A percentile compares a stretch with the other conserved stretches of the same genome.
phyloP scores from a whole-genome alignment of 306 rosid genomes.

The Citrullus amarus region DNA sequence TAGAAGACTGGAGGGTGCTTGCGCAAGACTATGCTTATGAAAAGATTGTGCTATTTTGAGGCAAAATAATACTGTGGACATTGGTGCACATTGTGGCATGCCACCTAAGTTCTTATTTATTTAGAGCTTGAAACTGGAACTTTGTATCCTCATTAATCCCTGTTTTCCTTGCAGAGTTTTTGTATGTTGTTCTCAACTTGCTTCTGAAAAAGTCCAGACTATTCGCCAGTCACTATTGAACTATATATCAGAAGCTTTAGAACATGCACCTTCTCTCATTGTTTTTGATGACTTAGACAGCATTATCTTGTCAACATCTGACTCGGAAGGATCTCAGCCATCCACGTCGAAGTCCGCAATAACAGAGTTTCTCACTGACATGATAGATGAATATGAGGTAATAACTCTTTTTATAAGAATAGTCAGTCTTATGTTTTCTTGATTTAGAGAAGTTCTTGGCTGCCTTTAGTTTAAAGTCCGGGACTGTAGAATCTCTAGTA shows the following conservation, averaged over 20 bases:
- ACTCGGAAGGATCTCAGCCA: slow-evolving; percentile 64
- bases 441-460: neutral
- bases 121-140: neutral
- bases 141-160: slow-evolving; percentile 7
- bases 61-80: neutral
- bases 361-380: slow-evolving; percentile 51
- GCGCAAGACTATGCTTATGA: neutral
- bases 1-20: neutral
- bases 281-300: slow-evolving; percentile 83
- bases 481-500: neutral
- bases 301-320: slow-evolving; percentile 54
- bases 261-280: slow-evolving; percentile 84
- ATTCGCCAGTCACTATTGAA: slow-evolving; percentile 55
- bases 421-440: too few species aligned
- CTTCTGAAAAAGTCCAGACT: slow-evolving; percentile 54
- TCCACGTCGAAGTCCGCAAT: slow-evolving; percentile 51
- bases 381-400: slow-evolving; percentile 85
- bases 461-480: neutral
- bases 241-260: slow-evolving; percentile 66
- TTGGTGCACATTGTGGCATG: neutral
- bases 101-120: neutral
- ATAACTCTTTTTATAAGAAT: slow-evolving; percentile 1
- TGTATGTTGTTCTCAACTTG: slow-evolving; percentile 69
- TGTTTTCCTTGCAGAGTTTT: slow-evolving; percentile 42
- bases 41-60: neutral